Evolutionary conservation across 441 rosid species (phyloP).

Genomic region (Pelargonium hybrid): DNA sequence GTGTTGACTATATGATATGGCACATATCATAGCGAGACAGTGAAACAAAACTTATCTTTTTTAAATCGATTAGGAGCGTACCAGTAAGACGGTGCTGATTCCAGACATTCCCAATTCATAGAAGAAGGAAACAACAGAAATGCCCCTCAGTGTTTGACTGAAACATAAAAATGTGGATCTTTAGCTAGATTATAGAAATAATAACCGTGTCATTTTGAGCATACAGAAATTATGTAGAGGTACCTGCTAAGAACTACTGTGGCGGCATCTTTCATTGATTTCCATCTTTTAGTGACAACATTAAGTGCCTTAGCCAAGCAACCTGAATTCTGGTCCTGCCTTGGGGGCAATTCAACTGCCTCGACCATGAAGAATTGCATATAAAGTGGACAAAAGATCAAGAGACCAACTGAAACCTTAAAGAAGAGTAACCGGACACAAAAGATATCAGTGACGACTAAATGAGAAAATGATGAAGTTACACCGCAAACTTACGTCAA

Average conservation of each 20-base stretch:
- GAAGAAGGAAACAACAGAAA: slow-evolving; percentile 45
- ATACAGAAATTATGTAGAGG: not conserved
- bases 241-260: slow-evolving; percentile 37
- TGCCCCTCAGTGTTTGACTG: slow-evolving; percentile 40
- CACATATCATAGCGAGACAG: not conserved
- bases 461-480: not conserved
- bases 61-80: slow-evolving; percentile 17
- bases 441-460: not conserved
- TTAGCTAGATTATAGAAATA: not conserved
- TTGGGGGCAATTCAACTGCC: slow-evolving; percentile 24
- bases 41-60: not conserved
- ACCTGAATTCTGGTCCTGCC: slow-evolving; percentile 24
- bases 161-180: slow-evolving; percentile 7
- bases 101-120: slow-evolving; percentile 54
- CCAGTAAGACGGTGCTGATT: slow-evolving; percentile 34
- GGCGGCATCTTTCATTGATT: slow-evolving; percentile 44
- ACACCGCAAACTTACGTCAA: slow-evolving; percentile 25
- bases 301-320: slow-evolving; percentile 20
- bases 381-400: slow-evolving; percentile 34
- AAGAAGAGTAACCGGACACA: too few relatives aligned
- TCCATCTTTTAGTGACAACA: slow-evolving; percentile 24
- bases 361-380: slow-evolving; percentile 38
- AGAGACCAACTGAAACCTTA: slow-evolving; percentile 39
- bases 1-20: too few relatives aligned
- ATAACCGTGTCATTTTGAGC: not conserved